Conservation (phyloP, 768 basidiomycete genomes). For the Boletus rufocinnamomeus region DNA sequence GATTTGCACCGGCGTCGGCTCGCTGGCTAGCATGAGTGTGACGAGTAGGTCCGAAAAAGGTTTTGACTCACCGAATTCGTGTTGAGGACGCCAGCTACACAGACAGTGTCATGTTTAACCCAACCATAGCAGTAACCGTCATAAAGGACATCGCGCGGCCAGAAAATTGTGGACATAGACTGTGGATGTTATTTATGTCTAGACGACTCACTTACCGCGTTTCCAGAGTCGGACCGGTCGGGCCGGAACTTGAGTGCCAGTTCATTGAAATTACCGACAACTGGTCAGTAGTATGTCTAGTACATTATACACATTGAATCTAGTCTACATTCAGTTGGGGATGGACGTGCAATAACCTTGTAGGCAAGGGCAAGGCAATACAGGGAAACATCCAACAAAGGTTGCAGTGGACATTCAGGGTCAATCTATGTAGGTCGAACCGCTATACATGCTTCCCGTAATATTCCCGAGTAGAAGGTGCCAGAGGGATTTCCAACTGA, state of each 20-base stretch:
- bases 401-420: background rate
- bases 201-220: background rate
- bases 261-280: too few relatives aligned
- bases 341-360: background rate
- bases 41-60: background rate
- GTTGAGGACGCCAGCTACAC: constrained; percentile 54
- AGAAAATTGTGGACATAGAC: constrained; percentile 48
- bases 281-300: background rate
- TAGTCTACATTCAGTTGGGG: background rate
- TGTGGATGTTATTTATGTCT: background rate
- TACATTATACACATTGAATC: constrained; percentile 1
- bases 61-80: constrained; percentile 33
- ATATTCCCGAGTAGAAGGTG: constrained; percentile 39
- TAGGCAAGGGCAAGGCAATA: background rate
- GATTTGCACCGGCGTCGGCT: constrained; percentile 18
- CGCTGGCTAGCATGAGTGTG: constrained; percentile 13
- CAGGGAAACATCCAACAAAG: background rate
- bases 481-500: constrained; percentile 22
- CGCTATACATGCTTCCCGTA: constrained; percentile 29
- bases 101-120: constrained; percentile 43
- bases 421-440: background rate
- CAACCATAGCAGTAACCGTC: constrained; percentile 63
- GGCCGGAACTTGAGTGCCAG: constrained; percentile 5
- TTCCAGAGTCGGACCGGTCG: constrained; percentile 9
- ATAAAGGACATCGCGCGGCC: constrained; percentile 53